Evolutionary conservation across 1,284 basidiomycete genomes (phyloP).

Genomic region (Spongispora temasekensis): DNA sequence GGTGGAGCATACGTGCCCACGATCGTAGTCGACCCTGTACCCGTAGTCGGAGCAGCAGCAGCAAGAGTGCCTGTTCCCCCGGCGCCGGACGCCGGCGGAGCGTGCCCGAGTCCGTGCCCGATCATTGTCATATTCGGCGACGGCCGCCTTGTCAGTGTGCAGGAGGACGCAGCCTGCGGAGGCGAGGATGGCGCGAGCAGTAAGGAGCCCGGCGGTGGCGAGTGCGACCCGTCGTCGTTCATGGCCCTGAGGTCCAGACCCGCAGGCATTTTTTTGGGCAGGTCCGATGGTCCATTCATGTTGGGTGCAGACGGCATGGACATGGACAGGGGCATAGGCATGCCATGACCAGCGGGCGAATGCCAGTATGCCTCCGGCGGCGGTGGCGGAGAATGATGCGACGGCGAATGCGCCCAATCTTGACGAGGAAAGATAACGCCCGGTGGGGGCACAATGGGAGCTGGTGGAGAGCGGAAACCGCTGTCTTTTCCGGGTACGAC

Average conservation of each 20-base stretch:
- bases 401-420: conserved; percentile 21
- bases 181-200: conserved; percentile 22
- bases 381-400: conserved; percentile 8
- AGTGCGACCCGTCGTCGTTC: too few species aligned
- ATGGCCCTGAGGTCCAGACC: too few species aligned
- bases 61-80: too few species aligned
- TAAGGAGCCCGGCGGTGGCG: conserved; percentile 9
- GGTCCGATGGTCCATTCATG: too few species aligned
- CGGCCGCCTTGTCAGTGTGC: conserved; percentile 16
- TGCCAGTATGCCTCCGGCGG: conserved; percentile 9
- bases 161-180: conserved; percentile 10
- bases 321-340: too few species aligned
- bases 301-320: too few species aligned
- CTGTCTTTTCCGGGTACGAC: conserved; percentile 12
- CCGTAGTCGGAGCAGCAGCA: too few species aligned
- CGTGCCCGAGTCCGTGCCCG: conserved; percentile 15
- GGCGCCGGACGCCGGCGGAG: too few species aligned
- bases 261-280: too few species aligned
- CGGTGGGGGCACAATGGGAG: conserved; percentile 27
- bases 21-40: too few species aligned
- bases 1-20: too few species aligned
- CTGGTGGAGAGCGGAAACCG: conserved; percentile 5
- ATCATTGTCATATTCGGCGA: conserved; percentile 11
- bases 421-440: conserved; percentile 27
- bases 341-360: background rate